Percentiles rank a stretch among this genome's conserved stretches.
Evolutionary conservation across 768 basidiomycete species (phyloP).

Genomic region (Tulasnella sp.): DNA sequence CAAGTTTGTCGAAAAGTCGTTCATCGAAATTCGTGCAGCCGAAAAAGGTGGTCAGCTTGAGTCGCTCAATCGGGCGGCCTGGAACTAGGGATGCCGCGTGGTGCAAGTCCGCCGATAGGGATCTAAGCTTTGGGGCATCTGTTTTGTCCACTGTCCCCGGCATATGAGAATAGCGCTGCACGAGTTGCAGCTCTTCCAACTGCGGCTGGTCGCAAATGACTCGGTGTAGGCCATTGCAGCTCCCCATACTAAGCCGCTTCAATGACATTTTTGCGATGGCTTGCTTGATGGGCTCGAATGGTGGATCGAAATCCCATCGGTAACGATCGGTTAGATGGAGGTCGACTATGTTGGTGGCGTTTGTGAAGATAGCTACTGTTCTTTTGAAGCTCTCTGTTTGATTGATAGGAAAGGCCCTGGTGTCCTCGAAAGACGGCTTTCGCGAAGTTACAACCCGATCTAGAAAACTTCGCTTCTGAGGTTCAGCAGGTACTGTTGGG

Average conservation of each 20-base stretch:
- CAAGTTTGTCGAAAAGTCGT: neutral
- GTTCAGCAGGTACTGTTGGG: neutral
- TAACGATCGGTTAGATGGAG: neutral
- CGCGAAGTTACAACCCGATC: neutral
- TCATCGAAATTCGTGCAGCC: neutral
- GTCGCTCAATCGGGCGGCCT: neutral
- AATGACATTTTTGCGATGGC: neutral
- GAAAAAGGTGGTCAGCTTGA: too few relatives aligned
- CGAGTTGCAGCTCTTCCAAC: neutral
- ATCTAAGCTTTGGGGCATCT: neutral
- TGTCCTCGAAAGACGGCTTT: too few relatives aligned
- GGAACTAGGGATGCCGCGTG: neutral
- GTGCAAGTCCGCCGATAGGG: neutral
- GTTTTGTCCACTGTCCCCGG: neutral
- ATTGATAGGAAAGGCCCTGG: neutral
- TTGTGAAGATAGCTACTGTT: neutral
- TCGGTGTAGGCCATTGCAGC: neutral
- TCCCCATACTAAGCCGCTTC: neutral
- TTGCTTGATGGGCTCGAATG: neutral
- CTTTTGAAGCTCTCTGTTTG: neutral
- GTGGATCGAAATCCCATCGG: neutral
- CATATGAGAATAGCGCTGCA: fast-evolving
- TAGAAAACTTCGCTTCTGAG: neutral
- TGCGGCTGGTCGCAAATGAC: neutral
- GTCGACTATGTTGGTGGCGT: neutral